Conservation (phyloP, 2,329 filamentous ascomycete genomes). For the Colletotrichum euphorbiae region DNA sequence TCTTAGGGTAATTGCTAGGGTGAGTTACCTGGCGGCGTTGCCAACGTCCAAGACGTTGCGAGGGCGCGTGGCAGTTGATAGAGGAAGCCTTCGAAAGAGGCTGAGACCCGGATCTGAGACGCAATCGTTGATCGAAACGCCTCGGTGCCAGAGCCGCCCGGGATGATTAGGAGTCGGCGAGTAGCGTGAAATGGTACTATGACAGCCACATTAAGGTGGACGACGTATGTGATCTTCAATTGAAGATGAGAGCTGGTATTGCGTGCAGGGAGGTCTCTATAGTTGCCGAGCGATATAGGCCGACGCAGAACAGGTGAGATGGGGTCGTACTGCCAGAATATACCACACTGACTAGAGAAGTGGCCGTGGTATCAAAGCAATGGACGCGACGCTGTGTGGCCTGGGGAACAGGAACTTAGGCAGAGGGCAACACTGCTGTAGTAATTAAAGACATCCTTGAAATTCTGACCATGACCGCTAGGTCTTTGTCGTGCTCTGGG, state of each 20-base stretch:
- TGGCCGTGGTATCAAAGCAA: background rate
- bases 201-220: slow-evolving; percentile 26
- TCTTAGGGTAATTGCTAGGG: slow-evolving; percentile 7
- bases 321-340: slow-evolving; percentile 10
- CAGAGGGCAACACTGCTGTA: background rate
- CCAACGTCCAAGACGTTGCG: background rate
- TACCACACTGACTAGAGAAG: slow-evolving; percentile 1
- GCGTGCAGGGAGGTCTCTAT: slow-evolving; percentile 17
- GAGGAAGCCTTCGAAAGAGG: background rate
- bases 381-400: slow-evolving; percentile 4
- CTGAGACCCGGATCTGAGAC: slow-evolving; percentile 26
- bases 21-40: slow-evolving; percentile 1
- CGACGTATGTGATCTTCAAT: background rate
- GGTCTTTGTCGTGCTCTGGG: background rate
- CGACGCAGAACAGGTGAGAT: slow-evolving; percentile 31
- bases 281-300: slow-evolving; percentile 13
- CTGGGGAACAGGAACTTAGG: background rate
- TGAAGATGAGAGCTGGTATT: background rate
- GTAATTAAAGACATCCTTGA: background rate
- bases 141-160: slow-evolving; percentile 1
- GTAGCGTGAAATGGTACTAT: slow-evolving; percentile 31
- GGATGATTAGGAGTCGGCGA: background rate
- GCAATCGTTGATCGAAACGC: slow-evolving; percentile 14
- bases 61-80: slow-evolving; percentile 6
- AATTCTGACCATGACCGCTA: background rate